Conservation (phyloP, 2,329 filamentous ascomycete genomes). For the Pseudogymnoascus sp. region DNA sequence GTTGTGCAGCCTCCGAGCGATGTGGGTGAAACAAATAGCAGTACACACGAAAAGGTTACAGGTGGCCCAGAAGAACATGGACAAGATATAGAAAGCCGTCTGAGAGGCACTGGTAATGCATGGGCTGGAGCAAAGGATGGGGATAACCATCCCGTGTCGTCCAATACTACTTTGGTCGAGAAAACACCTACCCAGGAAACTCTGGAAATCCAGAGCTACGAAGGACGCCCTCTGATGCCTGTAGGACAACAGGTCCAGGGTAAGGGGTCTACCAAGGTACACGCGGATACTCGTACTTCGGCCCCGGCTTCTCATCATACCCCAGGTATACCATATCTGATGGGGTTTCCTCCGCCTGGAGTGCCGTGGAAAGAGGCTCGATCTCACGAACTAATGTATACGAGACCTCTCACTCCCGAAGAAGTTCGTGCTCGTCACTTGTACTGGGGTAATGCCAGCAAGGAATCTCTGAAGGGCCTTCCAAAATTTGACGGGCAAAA, state of each 20-base stretch:
- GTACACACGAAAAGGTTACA: background rate
- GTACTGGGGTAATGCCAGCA: constrained; percentile 52
- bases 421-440: constrained; percentile 51
- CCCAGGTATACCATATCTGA: constrained; percentile 6
- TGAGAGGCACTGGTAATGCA: background rate
- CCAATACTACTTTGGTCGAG: background rate
- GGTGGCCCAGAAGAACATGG: background rate
- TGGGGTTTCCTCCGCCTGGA: constrained; percentile 6
- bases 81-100: constrained; percentile 1
- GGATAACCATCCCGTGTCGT: background rate
- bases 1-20: background rate
- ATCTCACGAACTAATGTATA: constrained; percentile 45
- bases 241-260: background rate
- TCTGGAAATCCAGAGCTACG: background rate
- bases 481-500: constrained; percentile 59
- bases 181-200: background rate
- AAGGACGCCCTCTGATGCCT: background rate
- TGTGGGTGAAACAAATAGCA: background rate
- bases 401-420: constrained; percentile 48
- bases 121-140: background rate
- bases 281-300: background rate
- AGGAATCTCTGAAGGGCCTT: constrained; percentile 41
- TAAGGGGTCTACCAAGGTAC: background rate
- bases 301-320: background rate
- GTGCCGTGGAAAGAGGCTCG: constrained; percentile 30